phyloP scores from a whole-genome alignment of 345 rosid species.

The Eucalyptus camaldulensis region DNA sequence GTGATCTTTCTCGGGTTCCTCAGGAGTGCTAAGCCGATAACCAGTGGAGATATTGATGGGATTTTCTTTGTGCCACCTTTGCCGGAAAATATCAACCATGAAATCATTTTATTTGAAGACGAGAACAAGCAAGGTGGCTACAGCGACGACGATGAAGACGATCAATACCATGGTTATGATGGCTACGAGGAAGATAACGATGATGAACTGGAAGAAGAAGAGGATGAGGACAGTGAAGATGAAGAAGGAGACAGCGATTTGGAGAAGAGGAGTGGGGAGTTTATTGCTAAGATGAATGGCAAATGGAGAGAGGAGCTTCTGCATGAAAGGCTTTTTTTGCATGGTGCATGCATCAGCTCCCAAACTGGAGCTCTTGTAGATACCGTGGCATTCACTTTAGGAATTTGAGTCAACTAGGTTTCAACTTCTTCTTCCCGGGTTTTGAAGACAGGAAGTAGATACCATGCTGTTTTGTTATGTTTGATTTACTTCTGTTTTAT shows the following conservation, averaged over 20 bases:
- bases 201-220: neutral
- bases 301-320: neutral
- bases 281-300: neutral
- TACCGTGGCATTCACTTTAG: neutral
- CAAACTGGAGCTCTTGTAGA: neutral
- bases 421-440: neutral
- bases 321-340: neutral
- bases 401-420: neutral
- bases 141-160: neutral
- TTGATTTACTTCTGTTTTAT: neutral
- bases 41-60: neutral
- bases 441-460: neutral
- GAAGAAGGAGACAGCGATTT: neutral
- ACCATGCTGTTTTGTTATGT: neutral
- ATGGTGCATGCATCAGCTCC: neutral
- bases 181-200: neutral
- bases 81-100: neutral
- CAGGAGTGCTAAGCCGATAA: neutral
- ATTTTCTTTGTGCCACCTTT: neutral
- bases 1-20: neutral
- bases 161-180: neutral
- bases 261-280: neutral
- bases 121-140: neutral
- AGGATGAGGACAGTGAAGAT: neutral
- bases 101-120: neutral